Evolutionary conservation across 345 rosid genomes (phyloP).

Genomic region (Hypericum androsaemum): DNA sequence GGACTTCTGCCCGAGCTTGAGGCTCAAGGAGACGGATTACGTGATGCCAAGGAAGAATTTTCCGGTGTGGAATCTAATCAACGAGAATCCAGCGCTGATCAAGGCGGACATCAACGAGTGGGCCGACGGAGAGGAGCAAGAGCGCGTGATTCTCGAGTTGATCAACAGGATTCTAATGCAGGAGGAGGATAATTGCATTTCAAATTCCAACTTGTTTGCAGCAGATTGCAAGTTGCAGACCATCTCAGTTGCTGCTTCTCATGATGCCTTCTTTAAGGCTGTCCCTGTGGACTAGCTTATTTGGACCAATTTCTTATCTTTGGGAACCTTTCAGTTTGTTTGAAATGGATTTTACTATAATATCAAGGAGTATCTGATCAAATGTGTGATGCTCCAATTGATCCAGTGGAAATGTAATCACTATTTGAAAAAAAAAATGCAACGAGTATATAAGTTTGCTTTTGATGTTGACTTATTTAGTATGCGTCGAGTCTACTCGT

Average conservation of each 20-base stretch:
- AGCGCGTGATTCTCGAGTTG: conserved; percentile 28
- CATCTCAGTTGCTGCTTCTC: conserved; percentile 18
- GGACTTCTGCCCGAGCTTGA: conserved; percentile 78
- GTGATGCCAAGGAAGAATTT: conserved; percentile 83
- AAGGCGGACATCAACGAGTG: conserved; percentile 66
- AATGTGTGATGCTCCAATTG: no score
- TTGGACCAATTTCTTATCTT: no score
- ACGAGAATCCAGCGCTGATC: conserved; percentile 37
- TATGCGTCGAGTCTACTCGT: no score
- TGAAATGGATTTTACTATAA: no score
- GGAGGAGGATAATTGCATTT: conserved; percentile 1
- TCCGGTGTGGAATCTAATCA: conserved; percentile 70
- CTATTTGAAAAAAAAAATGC: no score
- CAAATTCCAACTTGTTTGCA: conserved; percentile 17
- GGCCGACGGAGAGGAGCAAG: conserved; percentile 60
- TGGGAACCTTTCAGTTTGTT: no score
- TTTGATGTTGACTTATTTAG: no score
- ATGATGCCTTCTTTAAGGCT: conserved; percentile 27
- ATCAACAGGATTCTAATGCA: conserved; percentile 20
- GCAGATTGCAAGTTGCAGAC: conserved; percentile 47
- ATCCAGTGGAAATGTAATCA: no score
- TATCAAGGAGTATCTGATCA: no score
- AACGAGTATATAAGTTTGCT: no score
- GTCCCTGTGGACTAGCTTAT: conserved; percentile 29
- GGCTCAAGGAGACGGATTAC: conserved; percentile 40